Conservation (phyloP, 1,139 yeast species). For the Magnusiomyces tetraspermus region DNA sequence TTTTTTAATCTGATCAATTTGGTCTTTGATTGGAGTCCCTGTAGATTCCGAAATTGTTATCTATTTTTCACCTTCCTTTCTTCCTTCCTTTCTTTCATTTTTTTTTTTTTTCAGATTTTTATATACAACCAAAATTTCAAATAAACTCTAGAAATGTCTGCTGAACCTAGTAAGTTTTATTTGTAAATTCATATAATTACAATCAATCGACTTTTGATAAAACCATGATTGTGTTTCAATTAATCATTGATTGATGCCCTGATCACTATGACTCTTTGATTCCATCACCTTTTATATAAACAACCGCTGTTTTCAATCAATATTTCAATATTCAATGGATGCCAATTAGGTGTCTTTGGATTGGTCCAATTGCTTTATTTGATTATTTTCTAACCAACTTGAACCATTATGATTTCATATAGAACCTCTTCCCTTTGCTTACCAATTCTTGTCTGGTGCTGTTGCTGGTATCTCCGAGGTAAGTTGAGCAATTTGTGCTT, state of each 20-base stretch:
- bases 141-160: neutral
- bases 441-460: constrained; percentile 92
- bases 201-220: constrained; percentile 1
- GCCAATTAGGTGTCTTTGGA: neutral
- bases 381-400: too few relatives aligned
- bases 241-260: neutral
- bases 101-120: neutral
- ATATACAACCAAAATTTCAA: neutral
- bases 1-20: too few relatives aligned
- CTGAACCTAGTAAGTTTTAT: neutral
- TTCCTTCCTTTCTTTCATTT: neutral
- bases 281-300: too few relatives aligned
- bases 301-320: too few relatives aligned
- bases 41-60: too few relatives aligned
- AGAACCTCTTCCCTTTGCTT: constrained; percentile 62
- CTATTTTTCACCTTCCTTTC: neutral
- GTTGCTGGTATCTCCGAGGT: constrained; percentile 92
- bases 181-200: neutral
- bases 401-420: too few relatives aligned
- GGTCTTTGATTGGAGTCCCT: too few relatives aligned
- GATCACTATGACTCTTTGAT: too few relatives aligned
- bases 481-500: too few relatives aligned
- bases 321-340: too few relatives aligned
- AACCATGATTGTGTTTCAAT: neutral
- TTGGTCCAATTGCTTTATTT: neutral